phyloP scores from a whole-genome alignment of 2,329 filamentous ascomycete species.

The Fusarium tjaetaba region DNA sequence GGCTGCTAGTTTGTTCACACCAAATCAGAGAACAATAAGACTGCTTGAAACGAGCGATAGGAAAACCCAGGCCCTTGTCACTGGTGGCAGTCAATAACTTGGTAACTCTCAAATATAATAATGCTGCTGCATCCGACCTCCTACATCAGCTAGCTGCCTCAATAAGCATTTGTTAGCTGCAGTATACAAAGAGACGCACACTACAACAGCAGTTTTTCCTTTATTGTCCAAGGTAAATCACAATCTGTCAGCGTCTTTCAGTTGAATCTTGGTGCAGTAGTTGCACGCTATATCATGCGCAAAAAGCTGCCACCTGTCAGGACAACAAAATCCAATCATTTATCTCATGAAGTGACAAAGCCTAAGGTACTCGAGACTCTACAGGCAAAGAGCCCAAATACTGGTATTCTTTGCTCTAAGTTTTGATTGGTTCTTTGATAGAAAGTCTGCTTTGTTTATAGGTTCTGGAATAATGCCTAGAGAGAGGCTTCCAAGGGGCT shows the following conservation, averaged over 20 bases:
- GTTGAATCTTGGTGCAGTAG: background rate
- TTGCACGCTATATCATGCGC: background rate
- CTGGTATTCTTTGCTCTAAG: background rate
- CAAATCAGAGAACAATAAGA: background rate
- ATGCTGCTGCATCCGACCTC: rapidly evolving
- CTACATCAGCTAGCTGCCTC: rapidly evolving
- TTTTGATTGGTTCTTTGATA: slow-evolving; percentile 10
- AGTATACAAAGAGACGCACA: too few species aligned
- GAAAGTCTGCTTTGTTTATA: slow-evolving; percentile 11
- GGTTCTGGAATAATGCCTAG: background rate
- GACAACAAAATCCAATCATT: background rate
- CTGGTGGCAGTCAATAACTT: background rate
- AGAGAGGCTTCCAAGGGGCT: background rate
- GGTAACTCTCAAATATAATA: too few species aligned
- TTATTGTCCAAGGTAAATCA: too few species aligned
- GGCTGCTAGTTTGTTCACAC: background rate
- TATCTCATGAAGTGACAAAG: background rate
- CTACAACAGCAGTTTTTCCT: rapidly evolving
- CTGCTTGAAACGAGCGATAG: rapidly evolving
- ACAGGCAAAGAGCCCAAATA: too few species aligned
- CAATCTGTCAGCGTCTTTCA: background rate
- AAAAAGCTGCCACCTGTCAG: background rate
- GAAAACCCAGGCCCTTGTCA: too few species aligned
- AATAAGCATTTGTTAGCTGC: background rate
- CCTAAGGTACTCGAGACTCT: rapidly evolving